These are phyloP conservation scores for Candida maltosa DNA, from an alignment of 805 yeast species.

Conservation along the genomic window DNA sequence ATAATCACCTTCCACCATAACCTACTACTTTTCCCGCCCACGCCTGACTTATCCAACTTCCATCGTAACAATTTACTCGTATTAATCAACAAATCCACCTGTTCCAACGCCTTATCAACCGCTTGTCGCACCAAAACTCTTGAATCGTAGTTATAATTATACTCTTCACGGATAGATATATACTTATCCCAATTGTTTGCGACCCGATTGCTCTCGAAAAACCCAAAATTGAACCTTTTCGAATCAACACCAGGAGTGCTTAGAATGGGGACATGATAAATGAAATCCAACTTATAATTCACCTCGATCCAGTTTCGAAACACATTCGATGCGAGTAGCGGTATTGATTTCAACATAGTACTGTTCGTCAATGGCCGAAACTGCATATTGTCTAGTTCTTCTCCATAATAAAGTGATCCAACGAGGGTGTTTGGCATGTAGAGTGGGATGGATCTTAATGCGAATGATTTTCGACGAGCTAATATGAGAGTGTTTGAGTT, in stretches of 20 bases:
- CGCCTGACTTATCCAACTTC: slow-evolving; percentile 2
- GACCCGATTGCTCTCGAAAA: slow-evolving; percentile 6
- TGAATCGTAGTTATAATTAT: slow-evolving; percentile 14
- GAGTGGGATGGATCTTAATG: slow-evolving; percentile 18
- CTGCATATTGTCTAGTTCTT: background rate
- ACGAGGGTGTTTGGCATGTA: slow-evolving; percentile 24
- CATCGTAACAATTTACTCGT: background rate
- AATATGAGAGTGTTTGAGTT: slow-evolving; percentile 10
- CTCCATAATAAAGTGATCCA: slow-evolving; percentile 18
- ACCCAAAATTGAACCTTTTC: slow-evolving; percentile 10
- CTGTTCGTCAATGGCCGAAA: background rate
- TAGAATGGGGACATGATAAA: slow-evolving; percentile 26
- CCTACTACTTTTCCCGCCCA: background rate
- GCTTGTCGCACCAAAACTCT: slow-evolving; percentile 10
- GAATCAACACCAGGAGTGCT: slow-evolving; percentile 26
- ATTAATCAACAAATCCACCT: slow-evolving; percentile 2
- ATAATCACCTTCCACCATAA: slow-evolving; percentile 10
- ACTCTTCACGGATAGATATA: slow-evolving; percentile 17
- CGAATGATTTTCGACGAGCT: slow-evolving; percentile 20
- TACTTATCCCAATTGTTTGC: slow-evolving; percentile 15
- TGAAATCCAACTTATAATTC: slow-evolving; percentile 11
- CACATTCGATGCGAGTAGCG: slow-evolving; percentile 25
- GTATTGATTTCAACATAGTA: slow-evolving; percentile 11
- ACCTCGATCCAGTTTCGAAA: slow-evolving; percentile 27
- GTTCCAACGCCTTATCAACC: slow-evolving; percentile 7